Evolutionary conservation across 768 basidiomycete genomes (phyloP).

Genomic region (Podaxis mareebaensis): DNA sequence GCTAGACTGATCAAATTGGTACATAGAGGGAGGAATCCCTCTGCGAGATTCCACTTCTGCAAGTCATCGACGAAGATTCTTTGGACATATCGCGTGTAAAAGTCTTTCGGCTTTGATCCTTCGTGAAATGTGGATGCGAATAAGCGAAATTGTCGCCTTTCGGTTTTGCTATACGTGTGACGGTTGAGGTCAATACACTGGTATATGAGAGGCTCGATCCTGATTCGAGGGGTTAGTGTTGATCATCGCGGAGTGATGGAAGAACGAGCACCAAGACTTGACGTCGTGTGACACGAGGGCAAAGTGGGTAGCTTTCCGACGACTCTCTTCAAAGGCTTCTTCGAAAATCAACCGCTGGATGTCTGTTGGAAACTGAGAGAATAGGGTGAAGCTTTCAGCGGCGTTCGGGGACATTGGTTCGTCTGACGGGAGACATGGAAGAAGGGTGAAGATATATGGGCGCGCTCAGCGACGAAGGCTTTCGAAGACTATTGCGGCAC

Average conservation of each 20-base stretch:
- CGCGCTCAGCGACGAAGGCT: not conserved
- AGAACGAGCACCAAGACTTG: slow-evolving; percentile 4
- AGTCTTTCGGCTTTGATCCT: not conserved
- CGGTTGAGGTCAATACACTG: slow-evolving; percentile 6
- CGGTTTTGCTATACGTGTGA: not conserved
- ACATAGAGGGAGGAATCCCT: slow-evolving; percentile 6
- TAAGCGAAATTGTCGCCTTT: not conserved
- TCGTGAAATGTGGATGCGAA: not conserved
- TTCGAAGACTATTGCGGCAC: not conserved
- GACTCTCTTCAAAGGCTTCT: slow-evolving; percentile 11
- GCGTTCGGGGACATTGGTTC: not conserved
- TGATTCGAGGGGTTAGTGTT: not conserved
- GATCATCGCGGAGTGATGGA: not conserved
- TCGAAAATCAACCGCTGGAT: slow-evolving; percentile 12
- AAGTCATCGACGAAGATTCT: slow-evolving; percentile 7
- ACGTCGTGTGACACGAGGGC: slow-evolving; percentile 12
- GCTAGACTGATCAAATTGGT: slow-evolving; percentile 6
- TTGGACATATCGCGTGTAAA: slow-evolving; percentile 4
- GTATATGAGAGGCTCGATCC: slow-evolving; percentile 17
- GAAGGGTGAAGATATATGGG: not conserved
- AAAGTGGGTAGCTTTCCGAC: slow-evolving; percentile 1
- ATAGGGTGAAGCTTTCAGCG: not conserved
- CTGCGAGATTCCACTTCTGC: not conserved
- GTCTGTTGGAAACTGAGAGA: slow-evolving; percentile 1
- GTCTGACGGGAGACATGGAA: not conserved